These are phyloP conservation scores for Sesbania bispinosa DNA, from an alignment of 306 rosid species.

Conservation along the genomic window DNA sequence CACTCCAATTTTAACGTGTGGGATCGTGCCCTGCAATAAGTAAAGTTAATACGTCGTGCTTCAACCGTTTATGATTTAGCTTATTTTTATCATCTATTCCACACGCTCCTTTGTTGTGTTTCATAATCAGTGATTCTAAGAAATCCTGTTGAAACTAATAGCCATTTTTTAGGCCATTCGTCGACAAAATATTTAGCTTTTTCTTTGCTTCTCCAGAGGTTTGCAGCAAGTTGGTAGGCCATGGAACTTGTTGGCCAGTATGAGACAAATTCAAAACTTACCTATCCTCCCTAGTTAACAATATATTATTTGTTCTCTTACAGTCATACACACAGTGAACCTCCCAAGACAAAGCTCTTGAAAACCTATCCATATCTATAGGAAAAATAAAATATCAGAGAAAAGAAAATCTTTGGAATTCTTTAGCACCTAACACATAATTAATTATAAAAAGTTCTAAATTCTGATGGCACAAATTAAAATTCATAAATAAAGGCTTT, in stretches of 20 bases:
- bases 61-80: conserved; percentile 70
- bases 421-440: too few species aligned
- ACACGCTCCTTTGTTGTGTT: conserved; percentile 48
- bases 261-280: conserved; percentile 75
- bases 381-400: background rate
- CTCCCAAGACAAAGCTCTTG: conserved; percentile 80
- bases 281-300: conserved; percentile 77
- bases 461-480: too few species aligned
- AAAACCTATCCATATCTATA: conserved; percentile 77
- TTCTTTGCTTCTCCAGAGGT: conserved; percentile 78
- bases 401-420: background rate
- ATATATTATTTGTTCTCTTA: conserved; percentile 75
- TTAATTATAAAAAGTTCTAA: too few species aligned
- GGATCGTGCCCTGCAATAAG: conserved; percentile 91
- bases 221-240: conserved; percentile 83
- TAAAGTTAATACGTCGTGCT: conserved; percentile 72
- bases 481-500: too few species aligned
- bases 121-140: conserved; percentile 65
- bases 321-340: conserved; percentile 77
- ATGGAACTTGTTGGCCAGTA: conserved; percentile 75
- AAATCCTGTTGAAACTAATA: conserved; percentile 66
- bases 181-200: conserved; percentile 62
- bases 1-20: too few species aligned
- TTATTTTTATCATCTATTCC: conserved; percentile 52
- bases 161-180: conserved; percentile 78